phyloP scores from a whole-genome alignment of 2,329 filamentous ascomycete species.

The Arthrinium phaeospermum region DNA sequence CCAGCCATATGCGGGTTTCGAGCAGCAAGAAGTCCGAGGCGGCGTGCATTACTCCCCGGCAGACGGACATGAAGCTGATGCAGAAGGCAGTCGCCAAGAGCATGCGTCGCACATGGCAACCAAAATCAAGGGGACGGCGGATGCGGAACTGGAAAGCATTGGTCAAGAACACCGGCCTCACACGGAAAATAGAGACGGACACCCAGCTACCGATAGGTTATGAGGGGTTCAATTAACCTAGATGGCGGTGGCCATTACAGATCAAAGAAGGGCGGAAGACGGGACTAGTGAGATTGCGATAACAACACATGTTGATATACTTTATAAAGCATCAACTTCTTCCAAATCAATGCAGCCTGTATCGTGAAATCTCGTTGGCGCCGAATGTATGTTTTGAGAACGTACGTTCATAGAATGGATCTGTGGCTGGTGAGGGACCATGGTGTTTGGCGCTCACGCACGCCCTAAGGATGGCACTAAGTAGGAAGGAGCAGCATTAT shows the following conservation, averaged over 20 bases:
- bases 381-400: background rate
- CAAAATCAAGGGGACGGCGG: background rate
- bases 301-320: background rate
- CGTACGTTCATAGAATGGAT: background rate
- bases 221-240: background rate
- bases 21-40: conserved; percentile 22
- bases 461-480: background rate
- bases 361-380: background rate
- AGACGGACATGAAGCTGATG: background rate
- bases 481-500: background rate
- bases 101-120: background rate
- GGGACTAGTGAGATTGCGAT: background rate
- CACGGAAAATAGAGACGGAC: background rate
- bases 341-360: background rate
- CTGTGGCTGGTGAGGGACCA: background rate
- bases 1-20: conserved; percentile 27
- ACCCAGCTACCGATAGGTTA: background rate
- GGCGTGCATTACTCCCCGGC: background rate
- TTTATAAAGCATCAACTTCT: background rate
- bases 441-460: too few species aligned
- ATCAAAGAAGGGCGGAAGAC: background rate
- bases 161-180: background rate
- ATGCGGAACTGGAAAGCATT: background rate
- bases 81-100: background rate
- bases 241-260: background rate